A percentile compares a stretch with the other conserved stretches of the same genome.
Conservation (phyloP, 352 stramenopile genomes). For the Phytopythium delawarense region DNA sequence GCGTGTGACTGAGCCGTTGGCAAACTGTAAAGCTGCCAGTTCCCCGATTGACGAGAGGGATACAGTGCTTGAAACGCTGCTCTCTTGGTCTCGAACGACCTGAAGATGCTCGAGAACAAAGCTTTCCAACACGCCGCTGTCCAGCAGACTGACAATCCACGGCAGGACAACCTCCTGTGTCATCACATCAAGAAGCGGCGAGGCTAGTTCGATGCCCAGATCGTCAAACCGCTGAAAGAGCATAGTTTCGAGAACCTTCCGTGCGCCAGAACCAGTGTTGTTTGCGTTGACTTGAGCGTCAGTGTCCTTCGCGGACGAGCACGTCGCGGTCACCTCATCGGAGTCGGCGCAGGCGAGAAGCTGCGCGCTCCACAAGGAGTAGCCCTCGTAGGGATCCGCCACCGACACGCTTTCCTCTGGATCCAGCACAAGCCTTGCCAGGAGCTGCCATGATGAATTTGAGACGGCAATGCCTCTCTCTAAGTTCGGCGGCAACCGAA, state of each 20-base stretch:
- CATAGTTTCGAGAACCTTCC: slow-evolving; percentile 6
- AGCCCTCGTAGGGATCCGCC: slow-evolving; percentile 25
- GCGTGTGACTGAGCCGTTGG: slow-evolving; percentile 30
- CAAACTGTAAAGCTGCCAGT: slow-evolving; percentile 41
- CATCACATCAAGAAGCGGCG: slow-evolving; percentile 5
- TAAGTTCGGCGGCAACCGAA: slow-evolving; percentile 11
- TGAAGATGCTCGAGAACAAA: slow-evolving; percentile 29
- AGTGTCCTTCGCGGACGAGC: slow-evolving; percentile 1
- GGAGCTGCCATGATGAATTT: slow-evolving; percentile 7
- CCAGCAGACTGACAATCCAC: slow-evolving; percentile 40
- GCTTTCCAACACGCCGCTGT: slow-evolving; percentile 27
- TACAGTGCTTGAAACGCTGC: background rate
- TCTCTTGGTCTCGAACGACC: slow-evolving; percentile 5
- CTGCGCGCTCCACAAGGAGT: slow-evolving; percentile 34
- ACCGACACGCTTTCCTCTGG: slow-evolving; percentile 24
- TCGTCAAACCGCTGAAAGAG: slow-evolving; percentile 7
- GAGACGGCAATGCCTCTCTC: background rate
- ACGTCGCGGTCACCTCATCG: slow-evolving; percentile 19
- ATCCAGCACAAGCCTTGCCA: slow-evolving; percentile 26
- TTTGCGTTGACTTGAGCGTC: background rate
- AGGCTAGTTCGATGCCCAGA: background rate
- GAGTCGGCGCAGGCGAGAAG: slow-evolving; percentile 34
- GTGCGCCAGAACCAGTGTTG: slow-evolving; percentile 2
- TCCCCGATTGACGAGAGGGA: slow-evolving; percentile 13
- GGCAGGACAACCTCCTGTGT: slow-evolving; percentile 25